Evolutionary conservation across 1,139 yeast genomes (phyloP), one percentile per base, ranked within the genome.

Genomic region (Hansenula lynferdii): DNA sequence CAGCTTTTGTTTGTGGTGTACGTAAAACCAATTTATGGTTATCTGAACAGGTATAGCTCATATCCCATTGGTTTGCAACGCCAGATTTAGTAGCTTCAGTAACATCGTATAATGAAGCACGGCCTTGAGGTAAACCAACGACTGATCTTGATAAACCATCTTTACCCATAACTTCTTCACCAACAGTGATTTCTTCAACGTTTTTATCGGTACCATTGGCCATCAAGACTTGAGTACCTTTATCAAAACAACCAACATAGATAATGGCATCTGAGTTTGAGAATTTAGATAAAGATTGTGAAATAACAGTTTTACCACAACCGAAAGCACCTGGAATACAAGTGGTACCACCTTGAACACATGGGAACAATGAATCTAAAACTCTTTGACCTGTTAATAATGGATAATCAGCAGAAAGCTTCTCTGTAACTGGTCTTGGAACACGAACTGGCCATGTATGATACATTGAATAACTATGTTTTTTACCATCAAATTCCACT

Each of bases 281-380:
- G 69, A 81, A 92, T 67, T 92, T 92, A 49, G 98, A 92, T 60
- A 92, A 75, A 1, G 97, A 87, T 70, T 92, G 98, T 25, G 99
- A 92, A 62, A 92, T 92, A 57, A 92, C 99, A 11, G 99, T 92
- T 67, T 92, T 92, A 67, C 99, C 99, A 70, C 97, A 92, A 47
- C 99, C 99, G 58, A 92, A 92, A 47, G 99, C 99, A 67, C 99
- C 99, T 35, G 99, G 99, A 62, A 92, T 92, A 82, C 98, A 94
- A 31, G 99, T 92, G 37, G 99, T 92, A 73, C 99, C 99, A 71
- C 99, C 98, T 73, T 94, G 98, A 54, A 94, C 99, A 78, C 95
- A 86, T 38, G 99, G 98, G 77, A 92, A 94, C 51, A 92, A 77
- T 28, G 98, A 83, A 65, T 92, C 99, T 65, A 92, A 75, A 40